Base-by-base conservation (phyloP, 768 basidiomycete genomes). In the Leucosporidium yakuticum region DNA sequence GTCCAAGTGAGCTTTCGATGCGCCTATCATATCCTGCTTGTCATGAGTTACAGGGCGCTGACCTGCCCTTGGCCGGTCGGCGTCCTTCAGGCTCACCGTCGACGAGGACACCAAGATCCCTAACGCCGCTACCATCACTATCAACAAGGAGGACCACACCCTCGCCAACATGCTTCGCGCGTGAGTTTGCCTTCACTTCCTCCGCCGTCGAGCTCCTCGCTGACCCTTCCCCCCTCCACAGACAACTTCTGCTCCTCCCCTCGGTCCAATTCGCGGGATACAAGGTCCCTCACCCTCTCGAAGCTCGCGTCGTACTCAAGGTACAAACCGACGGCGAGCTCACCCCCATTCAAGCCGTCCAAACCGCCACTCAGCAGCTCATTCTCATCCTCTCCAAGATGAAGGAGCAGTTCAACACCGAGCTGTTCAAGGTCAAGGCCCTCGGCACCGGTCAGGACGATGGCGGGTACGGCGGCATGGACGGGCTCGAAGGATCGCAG, bases 121-220 rank as follows among this genome's bases (percentile, higher is more conserved):
- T 0, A 96, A 97, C 75, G 93, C 96, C 2, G 95, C 95, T 23
- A 95, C 94, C 0, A 86, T 99, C 70, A 91, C 91, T 74, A 83
- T 99, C 74, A 83, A 90, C 68, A 97, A 97, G 81, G 95, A 99
- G 77, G 96, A 98, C 77, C 96, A 98, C 77, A 99, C 96, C 0
- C 81, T 98, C 9, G 95, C 87, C 14, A 94, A 94, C 81, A 90
- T 98, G 89, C 82, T 99, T n/a, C 86, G 96, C 76, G 86, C 90
- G 92, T 93, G 78, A 69, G 87, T 84, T 19, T 74, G 11, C 21
- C 48, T 54, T n/a, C 34, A 21, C 21, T 14, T 44, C 2, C 14
- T 29, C 7, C 19, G n/a, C 9, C 31, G 34, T 27, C 21, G 49
- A n/a, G 23, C 36, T 17, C 57, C 4, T 6, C 14, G 27, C 53